Evolutionary conservation across 148 eudicot species (phyloP), one percentile per base, ranked within the genome.

Genomic region (Nepenthes mirabilis): DNA sequence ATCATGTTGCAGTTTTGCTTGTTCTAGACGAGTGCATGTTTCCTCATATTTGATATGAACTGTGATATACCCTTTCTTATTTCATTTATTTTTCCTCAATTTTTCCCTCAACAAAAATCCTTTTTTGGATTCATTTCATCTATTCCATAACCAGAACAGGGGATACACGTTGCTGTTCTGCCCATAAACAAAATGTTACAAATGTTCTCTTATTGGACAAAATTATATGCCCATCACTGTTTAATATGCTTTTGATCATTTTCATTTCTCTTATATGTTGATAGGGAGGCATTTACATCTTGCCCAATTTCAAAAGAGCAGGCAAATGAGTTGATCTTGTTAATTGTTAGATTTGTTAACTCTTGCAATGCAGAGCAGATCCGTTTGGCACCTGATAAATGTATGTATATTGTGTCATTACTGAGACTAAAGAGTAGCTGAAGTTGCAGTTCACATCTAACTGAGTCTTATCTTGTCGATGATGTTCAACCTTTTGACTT

Each of bases 351-450:
- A 73, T 93, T 89, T 56, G 71, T 93, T 37, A 64, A 65, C 59
- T 70, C 76, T 40, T 93, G 97, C 65, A 60, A 70, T n/a, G 75
- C 85, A 6, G 83, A 82, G 57, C 99, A 93, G 78, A 93, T 93
- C 43, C 97, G 82, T 61, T 64, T 89, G 75, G 95, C 84, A 3
- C 83, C 82, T 66, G 90, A 89, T 10, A 93, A 89, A 68, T 93
- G 99, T 93, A 91, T 56, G 60, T 13, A 23, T 23, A 23, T 23
- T 23, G 23, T 23, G 11, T 45, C 47, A 40, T 35, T 56, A 11
- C 37, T 62, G 1, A 48, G 2, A 32, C 10, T 11, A 3, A 36
- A 43, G 34, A 62, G 14, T 11, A 47, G 48, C 23, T 40, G n/a
- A 40, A 47, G 32, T 37, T 60, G 13, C 50, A 37, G 23, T 34